Base-by-base conservation (phyloP, 768 basidiomycete species). In the Pleurotus tuoliensis region DNA sequence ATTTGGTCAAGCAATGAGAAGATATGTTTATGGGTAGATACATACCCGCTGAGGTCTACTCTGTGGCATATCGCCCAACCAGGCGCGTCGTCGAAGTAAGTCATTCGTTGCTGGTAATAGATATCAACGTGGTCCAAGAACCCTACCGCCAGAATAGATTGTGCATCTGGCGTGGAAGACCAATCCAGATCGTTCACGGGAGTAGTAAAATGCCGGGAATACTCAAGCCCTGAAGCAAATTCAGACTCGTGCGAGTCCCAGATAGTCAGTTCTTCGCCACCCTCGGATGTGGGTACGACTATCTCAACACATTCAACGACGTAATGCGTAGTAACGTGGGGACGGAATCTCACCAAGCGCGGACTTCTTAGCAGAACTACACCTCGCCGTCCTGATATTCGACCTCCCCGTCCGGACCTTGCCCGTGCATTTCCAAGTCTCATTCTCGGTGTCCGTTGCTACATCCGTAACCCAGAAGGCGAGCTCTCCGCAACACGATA, bases 171-270 rank as follows among this genome's bases (percentile, higher is more conserved):
- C 2, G 94, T 95, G 15, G 94, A 88, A 30, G 89, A 91, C 94
- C 94, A 97, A 67, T 96, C 94, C 20, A 97, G 78, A 64, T 95
- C 93, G 57, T 85, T 80, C 43, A 97, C 82, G 15, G 74, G 74
- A 63, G 91, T 87, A 15, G 77, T 76, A 58, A 82, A 86, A 12
- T 82, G 68, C 39, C 78, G 76, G 41, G 79, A 76, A 66, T 87
- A 89, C 69, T 97, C 95, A 47, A 95, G 74, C 2, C 95, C 95
- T 4, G 90, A 88, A 6, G 92, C 86, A 69, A 98, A 98, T 69
- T 96, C 92, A 15, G 91, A 94, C 69, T 91, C 90, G 51, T 88
- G 88, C 0, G 94, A 97, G 69, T 98, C 94, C 96, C 96, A 98
- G 15, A 98, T 93, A 0, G 93, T 94, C 46, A 98, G 70, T 65